These are phyloP conservation scores for Cercophora scortea DNA, from an alignment of 495 filamentous ascomycete genomes.

Conservation along the genomic window DNA sequence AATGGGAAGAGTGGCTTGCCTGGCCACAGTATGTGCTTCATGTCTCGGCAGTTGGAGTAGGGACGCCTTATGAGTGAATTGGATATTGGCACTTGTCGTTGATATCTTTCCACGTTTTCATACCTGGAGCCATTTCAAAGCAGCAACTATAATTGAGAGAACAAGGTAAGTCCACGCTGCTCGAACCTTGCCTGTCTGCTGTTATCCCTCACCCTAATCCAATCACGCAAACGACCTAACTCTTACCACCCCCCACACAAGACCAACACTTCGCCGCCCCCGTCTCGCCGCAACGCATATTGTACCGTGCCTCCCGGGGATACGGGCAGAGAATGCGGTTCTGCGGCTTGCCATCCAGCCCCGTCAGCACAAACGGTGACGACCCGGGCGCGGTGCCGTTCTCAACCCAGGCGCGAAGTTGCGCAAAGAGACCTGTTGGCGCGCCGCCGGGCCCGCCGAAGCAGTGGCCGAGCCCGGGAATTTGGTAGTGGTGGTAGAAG, in stretches of 20 bases:
- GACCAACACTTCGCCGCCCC: background rate
- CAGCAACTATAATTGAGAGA: too few relatives aligned
- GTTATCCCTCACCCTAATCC: too few relatives aligned
- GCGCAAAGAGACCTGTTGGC: conserved; percentile 16
- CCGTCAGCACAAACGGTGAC: conserved; percentile 8
- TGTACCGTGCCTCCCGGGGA: conserved; percentile 5
- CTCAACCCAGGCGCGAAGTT: conserved; percentile 29
- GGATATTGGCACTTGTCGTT: too few relatives aligned
- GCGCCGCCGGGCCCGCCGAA: conserved; percentile 14
- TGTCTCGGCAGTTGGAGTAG: too few relatives aligned
- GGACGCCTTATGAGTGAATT: too few relatives aligned
- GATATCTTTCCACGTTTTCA: too few relatives aligned
- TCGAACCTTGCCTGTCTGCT: too few relatives aligned
- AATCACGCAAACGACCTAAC: too few relatives aligned
- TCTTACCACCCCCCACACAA: background rate
- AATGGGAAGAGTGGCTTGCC: conserved; percentile 7
- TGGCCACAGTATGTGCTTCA: conserved; percentile 3
- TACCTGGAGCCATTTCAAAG: too few relatives aligned
- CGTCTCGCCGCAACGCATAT: background rate
- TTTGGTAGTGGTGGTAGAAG: conserved; percentile 25
- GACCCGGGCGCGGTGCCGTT: conserved; percentile 20
- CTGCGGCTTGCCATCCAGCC: conserved; percentile 2
- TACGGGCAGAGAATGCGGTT: conserved; percentile 20
- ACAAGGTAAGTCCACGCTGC: too few relatives aligned
- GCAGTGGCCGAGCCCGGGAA: conserved; percentile 28